A percentile compares a stretch with the other conserved stretches of the same genome.
These are phyloP conservation scores for Exophiala calicioides DNA, from an alignment of 2,329 filamentous ascomycete species.

Conservation along the genomic window DNA sequence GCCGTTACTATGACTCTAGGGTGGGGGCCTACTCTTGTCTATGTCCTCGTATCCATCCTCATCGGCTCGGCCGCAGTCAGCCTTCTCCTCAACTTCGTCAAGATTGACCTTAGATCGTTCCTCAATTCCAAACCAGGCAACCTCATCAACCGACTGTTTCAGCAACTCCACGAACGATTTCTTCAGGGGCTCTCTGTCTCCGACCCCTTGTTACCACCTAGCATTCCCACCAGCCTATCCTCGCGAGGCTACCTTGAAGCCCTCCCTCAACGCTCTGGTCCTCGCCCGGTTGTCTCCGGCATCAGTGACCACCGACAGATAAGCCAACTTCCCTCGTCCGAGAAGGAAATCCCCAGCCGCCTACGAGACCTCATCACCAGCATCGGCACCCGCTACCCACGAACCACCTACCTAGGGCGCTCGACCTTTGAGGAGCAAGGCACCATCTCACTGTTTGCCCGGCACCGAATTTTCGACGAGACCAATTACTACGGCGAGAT, in stretches of 20 bases:
- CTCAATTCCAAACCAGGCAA: conserved; percentile 17
- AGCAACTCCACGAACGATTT: conserved; percentile 8
- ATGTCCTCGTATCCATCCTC: conserved; percentile 18
- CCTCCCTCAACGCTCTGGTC: conserved; percentile 16
- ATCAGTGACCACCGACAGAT: conserved; percentile 13
- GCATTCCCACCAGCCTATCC: not conserved
- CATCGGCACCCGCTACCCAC: conserved; percentile 9
- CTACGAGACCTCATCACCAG: conserved; percentile 19
- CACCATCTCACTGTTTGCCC: conserved; percentile 19
- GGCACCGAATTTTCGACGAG: conserved; percentile 23
- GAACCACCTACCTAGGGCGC: conserved; percentile 23
- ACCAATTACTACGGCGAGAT: conserved; percentile 28
- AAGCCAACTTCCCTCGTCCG: conserved; percentile 14
- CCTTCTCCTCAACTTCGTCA: conserved; percentile 17
- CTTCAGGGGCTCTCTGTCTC: conserved; percentile 18
- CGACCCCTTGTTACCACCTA: conserved; percentile 14
- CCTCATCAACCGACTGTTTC: not conserved
- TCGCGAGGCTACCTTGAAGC: conserved; percentile 24
- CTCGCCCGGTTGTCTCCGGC: conserved; percentile 19
- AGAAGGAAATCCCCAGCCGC: conserved; percentile 16
- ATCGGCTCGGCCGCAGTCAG: conserved; percentile 17
- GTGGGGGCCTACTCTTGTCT: conserved; percentile 12
- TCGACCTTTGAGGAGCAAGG: conserved; percentile 24
- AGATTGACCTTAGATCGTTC: conserved; percentile 15
- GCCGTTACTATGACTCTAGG: conserved; percentile 7